A percentile compares a stretch with the other conserved stretches of the same genome.
phyloP scores from a whole-genome alignment of 345 rosid genomes.

The Pelargonium nanum region DNA sequence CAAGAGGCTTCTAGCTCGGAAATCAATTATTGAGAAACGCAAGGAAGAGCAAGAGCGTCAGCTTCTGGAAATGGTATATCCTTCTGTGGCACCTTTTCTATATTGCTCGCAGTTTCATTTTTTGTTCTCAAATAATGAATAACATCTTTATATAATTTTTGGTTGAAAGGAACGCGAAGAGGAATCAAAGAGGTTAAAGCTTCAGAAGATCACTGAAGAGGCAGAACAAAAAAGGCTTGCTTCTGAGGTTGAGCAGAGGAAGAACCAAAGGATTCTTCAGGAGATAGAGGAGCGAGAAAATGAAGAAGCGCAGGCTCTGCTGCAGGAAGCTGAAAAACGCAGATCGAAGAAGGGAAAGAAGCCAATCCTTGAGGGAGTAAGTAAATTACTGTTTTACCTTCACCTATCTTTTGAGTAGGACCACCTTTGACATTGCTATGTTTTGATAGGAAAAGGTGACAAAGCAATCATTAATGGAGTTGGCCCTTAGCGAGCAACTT shows the following conservation, averaged over 20 bases:
- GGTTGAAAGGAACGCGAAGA: slow-evolving; percentile 77
- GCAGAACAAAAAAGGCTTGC: slow-evolving; percentile 92
- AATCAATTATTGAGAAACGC: slow-evolving; percentile 85
- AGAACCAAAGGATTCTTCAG: slow-evolving; percentile 58
- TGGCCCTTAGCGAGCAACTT: slow-evolving; percentile 80
- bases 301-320: slow-evolving; percentile 75
- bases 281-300: slow-evolving; percentile 89
- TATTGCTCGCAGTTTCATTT: background rate
- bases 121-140: background rate
- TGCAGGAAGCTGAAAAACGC: slow-evolving; percentile 73
- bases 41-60: slow-evolving; percentile 97
- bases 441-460: slow-evolving; percentile 69
- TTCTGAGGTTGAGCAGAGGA: slow-evolving; percentile 62
- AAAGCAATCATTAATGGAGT: slow-evolving; percentile 61
- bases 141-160: background rate
- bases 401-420: background rate
- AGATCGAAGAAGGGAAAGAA: slow-evolving; percentile 69
- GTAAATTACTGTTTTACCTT: slow-evolving; percentile 9
- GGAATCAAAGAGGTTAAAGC: slow-evolving; percentile 63
- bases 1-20: slow-evolving; percentile 85
- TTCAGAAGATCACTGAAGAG: slow-evolving; percentile 80
- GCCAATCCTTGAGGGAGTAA: slow-evolving; percentile 75
- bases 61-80: slow-evolving; percentile 75
- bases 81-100: background rate
- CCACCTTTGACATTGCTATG: background rate